These are phyloP conservation scores for Cladosporium sp. DNA, from an alignment of 2,329 filamentous ascomycete species.

Conservation along the genomic window DNA sequence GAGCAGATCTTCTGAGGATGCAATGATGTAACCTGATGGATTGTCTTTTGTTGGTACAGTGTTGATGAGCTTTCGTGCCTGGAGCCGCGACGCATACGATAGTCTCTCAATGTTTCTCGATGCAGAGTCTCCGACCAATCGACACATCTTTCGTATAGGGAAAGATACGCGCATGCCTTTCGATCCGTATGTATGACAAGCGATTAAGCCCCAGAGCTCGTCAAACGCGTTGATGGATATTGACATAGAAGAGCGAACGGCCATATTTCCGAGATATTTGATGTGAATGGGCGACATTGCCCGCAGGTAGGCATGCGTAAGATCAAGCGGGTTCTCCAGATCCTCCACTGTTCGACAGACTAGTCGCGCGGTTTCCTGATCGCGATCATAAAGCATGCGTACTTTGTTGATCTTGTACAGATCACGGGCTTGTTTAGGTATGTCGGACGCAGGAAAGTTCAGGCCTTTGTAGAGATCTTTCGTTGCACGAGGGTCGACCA, in stretches of 20 bases:
- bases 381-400: conserved; percentile 80
- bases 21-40: conserved; percentile 85
- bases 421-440: conserved; percentile 81
- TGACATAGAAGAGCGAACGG: conserved; percentile 90
- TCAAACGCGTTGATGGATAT: conserved; percentile 86
- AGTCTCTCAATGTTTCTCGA: conserved; percentile 85
- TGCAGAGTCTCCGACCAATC: conserved; percentile 79
- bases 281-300: conserved; percentile 90
- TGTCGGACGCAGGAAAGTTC: conserved; percentile 86
- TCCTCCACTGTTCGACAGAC: conserved; percentile 77
- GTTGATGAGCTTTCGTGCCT: conserved; percentile 85
- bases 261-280: conserved; percentile 87
- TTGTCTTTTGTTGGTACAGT: conserved; percentile 78
- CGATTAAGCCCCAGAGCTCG: conserved; percentile 84
- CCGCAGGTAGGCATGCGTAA: conserved; percentile 80
- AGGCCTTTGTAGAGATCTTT: conserved; percentile 84
- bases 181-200: conserved; percentile 77
- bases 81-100: conserved; percentile 79
- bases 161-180: conserved; percentile 89
- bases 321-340: conserved; percentile 72
- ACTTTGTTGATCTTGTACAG: conserved; percentile 90
- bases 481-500: conserved; percentile 77
- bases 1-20: conserved; percentile 80
- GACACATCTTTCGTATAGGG: conserved; percentile 88
- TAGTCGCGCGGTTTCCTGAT: conserved; percentile 74